These are phyloP conservation scores for Guillardia theta DNA, from an alignment of 78 protist genomes.

Conservation along the genomic window DNA sequence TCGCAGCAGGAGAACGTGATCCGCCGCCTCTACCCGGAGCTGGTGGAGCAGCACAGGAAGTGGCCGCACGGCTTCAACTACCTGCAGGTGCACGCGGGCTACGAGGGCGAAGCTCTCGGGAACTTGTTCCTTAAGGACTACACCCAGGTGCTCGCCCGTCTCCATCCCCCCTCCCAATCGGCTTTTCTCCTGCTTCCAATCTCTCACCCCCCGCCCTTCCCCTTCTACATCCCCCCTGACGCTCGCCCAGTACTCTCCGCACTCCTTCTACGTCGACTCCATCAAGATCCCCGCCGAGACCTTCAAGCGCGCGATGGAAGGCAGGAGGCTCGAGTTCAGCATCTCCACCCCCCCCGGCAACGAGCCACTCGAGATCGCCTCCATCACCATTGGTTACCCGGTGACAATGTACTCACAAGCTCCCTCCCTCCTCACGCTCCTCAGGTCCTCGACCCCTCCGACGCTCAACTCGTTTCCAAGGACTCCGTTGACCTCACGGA, in stretches of 20 bases:
- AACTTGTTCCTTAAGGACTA: background rate
- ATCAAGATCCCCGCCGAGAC: background rate
- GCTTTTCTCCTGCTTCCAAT: too few relatives aligned
- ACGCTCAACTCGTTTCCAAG: background rate
- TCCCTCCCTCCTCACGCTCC: too few relatives aligned
- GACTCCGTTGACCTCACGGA: background rate
- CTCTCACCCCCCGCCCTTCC: too few relatives aligned
- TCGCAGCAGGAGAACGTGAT: background rate
- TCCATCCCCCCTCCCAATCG: too few relatives aligned
- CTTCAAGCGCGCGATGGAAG: background rate
- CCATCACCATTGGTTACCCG: background rate
- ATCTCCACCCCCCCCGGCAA: background rate
- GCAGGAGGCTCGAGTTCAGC: background rate
- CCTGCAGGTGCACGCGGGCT: background rate
- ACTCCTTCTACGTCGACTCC: conserved; percentile 1
- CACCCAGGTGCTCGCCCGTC: too few relatives aligned
- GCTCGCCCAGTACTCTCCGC: background rate
- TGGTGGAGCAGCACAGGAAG: background rate
- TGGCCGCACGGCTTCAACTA: conserved; percentile 16
- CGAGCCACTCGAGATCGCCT: background rate
- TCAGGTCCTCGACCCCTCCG: background rate
- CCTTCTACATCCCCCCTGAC: too few relatives aligned
- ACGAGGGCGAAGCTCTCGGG: background rate
- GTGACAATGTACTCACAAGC: too few relatives aligned
- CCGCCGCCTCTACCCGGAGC: background rate